Base-by-base conservation (phyloP, 1,139 yeast genomes). In the Scheffersomyces insectosa region DNA sequence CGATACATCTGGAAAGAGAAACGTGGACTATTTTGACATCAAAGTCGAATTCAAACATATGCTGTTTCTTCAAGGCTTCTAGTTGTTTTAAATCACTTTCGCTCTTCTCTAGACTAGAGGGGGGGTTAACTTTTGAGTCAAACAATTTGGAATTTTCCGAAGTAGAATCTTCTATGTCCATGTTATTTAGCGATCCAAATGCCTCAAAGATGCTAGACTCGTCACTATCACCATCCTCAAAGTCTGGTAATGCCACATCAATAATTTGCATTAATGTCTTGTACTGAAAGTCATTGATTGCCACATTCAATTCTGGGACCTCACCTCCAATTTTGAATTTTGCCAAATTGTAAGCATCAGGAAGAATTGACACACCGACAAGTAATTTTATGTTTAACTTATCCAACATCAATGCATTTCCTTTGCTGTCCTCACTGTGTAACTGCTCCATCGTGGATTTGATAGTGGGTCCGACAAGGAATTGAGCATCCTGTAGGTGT, bases 201-300 rank as follows among this genome's bases (percentile, higher is more conserved):
- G 79, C 65, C 47, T 68, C 58, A 47, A 71, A 72, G 2, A 66
- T 51, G 47, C 72, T 65, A 2, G 65, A 52, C 5, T 59, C 67
- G 29, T 68, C 77, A 1, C 44, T 36, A 4, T 66, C 75, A 1
- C 49, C 38, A 20, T 46, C 54, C 10, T 72, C 79, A 45, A 82
- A 68, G 39, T 77, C 69, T 1, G 97, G 97, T 13, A 91, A 73
- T 27, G 87, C 81, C 16, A 72, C 77, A 46, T 86, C 87, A 39
- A 90, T 68, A 38, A 93, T 70, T 44, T 83, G 81, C 91, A 93
- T 84, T 56, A 93, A 71, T 1, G 91, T 81, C 59, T 89, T 88
- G 66, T 95, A 95, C 57, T 95, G 97, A 53, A 83, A 85, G 60
- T 95, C 99, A 52, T 89, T 88, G 58, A 93, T 66, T 25, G 87